Evolutionary conservation across 2,329 filamentous ascomycete species (phyloP), one percentile per base, ranked within the genome.

Genomic region (Huntiella bhutanensis): DNA sequence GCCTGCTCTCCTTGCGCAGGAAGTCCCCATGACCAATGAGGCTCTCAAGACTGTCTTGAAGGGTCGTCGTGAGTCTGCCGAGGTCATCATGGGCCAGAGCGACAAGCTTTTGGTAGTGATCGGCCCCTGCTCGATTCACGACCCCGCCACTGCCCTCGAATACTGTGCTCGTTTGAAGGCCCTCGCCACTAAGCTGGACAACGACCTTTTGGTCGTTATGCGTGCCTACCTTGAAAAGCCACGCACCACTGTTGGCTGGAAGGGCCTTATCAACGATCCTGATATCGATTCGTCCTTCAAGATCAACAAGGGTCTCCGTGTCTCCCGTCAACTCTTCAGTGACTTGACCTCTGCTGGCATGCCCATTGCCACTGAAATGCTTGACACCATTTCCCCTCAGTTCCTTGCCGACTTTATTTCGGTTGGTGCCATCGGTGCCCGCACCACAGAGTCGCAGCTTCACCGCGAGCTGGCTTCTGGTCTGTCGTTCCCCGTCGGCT

Each of bases 201-300:
- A 77, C 55, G 87, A 96, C 60, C 72, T 98, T 41, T 79, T 79
- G 62, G 82, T 98, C 61, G 79, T 98, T 58, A 98, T 98, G 91
- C 84, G 91, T 56, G 86, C 87, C 59, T 98, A 98, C 73, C 80
- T 98, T 44, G 91, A 98, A 71, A 98, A 98, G 73, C 91, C 91
- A 37, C 80, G 91, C 51, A 98, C 91, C 43, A 98, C 91, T 0
- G 87, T 98, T 43, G 91, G 91, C 60, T 98, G 91, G 91, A 98
- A 98, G 68, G 91, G 91, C 45, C 71, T 98, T 62, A 95, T 98
- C 72, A 98, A 98, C 65, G 91, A 98, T 63, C 91, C 91, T 2
- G 87, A 96, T 58, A 94, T 98, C 61, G 85, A 98, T 63, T 80
- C 91, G 62, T 91, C 81, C 59, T 98, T 82, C 80, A 77, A 94